Base-by-base conservation (phyloP, 805 yeast species). In the Kodamaea nitidulidarum region DNA sequence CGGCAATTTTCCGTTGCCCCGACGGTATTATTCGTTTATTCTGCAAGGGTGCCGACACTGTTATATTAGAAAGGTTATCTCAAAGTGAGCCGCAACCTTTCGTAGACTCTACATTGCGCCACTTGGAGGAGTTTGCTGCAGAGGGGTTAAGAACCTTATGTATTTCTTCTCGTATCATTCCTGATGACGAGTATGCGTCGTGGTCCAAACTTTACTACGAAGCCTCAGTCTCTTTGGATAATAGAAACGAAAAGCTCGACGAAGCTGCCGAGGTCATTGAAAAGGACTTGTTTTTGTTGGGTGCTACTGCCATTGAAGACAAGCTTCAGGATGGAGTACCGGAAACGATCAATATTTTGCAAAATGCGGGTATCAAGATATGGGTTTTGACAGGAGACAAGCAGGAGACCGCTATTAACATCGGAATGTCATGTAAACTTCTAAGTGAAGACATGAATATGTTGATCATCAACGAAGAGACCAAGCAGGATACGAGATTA, bases 311-410 rank as follows among this genome's bases (percentile, higher is more conserved):
- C 1, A 93, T 93, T 56, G 99, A 93, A 60, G 99, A 93, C 60
- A 91, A 93, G 56, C 69, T 93, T 35, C 99, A 93, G 65, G 98
- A 91, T 42, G 98, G 97, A 29, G 99, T 93, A 15, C 98, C 99
- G 2, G 98, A 93, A 49, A 88, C 98, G 1, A 95, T 93, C 44
- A 93, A 87, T 48, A 85, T 95, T 4, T 72, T 93, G 40, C 98
- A 95, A 58, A 88, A 84, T 41, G 99, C 99, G 0, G 98, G 98
- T 11, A 90, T 95, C 48, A 91, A 88, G 59, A 78, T 93, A 12
- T 93, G 99, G 99, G 97, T 93, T 16, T 70, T 93, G 36, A 93
- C 99, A 2, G 99, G 99, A 51, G 99, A 93, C 58, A 77, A 96
- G 60, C 99, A 95, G 60, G 99, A 93, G 60, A 93, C 99, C 10